Conservation (phyloP, 176 grass and related monocot genomes). For the Metroxylon sagu region DNA sequence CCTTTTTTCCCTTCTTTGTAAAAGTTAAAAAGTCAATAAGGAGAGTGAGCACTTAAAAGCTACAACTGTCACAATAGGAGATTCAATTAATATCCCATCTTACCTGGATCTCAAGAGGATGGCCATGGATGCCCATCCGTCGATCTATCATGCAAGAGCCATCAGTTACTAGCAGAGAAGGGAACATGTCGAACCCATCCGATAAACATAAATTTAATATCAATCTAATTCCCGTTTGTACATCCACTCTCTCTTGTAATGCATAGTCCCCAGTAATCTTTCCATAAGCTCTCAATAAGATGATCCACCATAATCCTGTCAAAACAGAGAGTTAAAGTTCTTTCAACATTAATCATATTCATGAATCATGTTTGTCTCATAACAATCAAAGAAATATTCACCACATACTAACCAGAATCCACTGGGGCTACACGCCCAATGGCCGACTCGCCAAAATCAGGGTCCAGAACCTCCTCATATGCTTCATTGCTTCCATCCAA, state of each 20-base stretch:
- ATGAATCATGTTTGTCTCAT: too few species aligned
- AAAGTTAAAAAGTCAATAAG: too few species aligned
- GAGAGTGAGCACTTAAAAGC: too few species aligned
- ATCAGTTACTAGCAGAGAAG: conserved; percentile 68
- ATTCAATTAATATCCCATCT: neutral
- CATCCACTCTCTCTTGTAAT: conserved; percentile 65
- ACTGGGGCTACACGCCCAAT: conserved; percentile 76
- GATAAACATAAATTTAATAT: conserved; percentile 65
- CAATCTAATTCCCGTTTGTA: conserved; percentile 72
- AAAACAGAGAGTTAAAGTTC: neutral
- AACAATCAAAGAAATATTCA: neutral
- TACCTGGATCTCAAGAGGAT: conserved; percentile 88
- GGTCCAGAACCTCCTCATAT: conserved; percentile 69
- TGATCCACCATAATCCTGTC: conserved; percentile 77
- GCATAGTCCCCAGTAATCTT: conserved; percentile 63
- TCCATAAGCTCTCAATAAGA: conserved; percentile 76
- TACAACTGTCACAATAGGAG: too few species aligned
- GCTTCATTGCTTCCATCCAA: conserved; percentile 60
- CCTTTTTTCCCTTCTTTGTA: too few species aligned
- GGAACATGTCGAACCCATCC: conserved; percentile 87
- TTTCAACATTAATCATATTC: too few species aligned
- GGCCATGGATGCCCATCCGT: conserved; percentile 79
- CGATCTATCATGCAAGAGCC: conserved; percentile 88
- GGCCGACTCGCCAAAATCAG: conserved; percentile 73
- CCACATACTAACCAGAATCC: conserved; percentile 45